Percentiles rank a stretch among this genome's conserved stretches.
phyloP scores from a whole-genome alignment of 2,329 filamentous ascomycete species.

The Trichoderma guizhouense region DNA sequence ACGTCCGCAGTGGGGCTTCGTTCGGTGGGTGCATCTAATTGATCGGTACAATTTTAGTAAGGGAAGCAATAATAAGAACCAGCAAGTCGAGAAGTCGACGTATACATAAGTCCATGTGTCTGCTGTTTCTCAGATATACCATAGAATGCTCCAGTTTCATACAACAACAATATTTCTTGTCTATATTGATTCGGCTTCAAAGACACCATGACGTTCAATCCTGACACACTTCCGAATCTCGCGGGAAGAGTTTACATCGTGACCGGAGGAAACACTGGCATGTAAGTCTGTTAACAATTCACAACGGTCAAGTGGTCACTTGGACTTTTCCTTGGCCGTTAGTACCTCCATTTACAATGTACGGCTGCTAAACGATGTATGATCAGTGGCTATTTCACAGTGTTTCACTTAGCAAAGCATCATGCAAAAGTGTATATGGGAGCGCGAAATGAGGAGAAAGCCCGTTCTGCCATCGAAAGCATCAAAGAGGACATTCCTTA shows the following conservation, averaged over 20 bases:
- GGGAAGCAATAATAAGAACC: not conserved
- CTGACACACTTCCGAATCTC: not conserved
- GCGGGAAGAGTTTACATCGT: not conserved
- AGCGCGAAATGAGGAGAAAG: not conserved
- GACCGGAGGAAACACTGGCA: not conserved
- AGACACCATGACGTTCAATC: not conserved
- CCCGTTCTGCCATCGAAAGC: not conserved
- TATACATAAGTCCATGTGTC: not conserved
- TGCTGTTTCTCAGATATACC: not conserved
- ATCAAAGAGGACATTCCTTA: not conserved
- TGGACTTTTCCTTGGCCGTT: not conserved
- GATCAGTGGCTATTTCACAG: not conserved
- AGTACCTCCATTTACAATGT: not conserved
- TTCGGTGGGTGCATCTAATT: not conserved
- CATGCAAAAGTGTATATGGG: not conserved
- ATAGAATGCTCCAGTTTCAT: not conserved
- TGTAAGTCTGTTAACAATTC: not conserved
- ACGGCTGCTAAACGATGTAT: not conserved
- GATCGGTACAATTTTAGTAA: not conserved
- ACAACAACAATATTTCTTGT: not conserved
- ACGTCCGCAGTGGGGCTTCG: not conserved
- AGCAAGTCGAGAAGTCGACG: not conserved
- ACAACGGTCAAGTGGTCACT: not conserved
- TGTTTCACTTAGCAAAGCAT: not conserved
- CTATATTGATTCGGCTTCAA: not conserved